These are phyloP conservation scores for Nitzschia sp. DNA, from an alignment of 108 stramenopile species.

Conservation along the genomic window DNA sequence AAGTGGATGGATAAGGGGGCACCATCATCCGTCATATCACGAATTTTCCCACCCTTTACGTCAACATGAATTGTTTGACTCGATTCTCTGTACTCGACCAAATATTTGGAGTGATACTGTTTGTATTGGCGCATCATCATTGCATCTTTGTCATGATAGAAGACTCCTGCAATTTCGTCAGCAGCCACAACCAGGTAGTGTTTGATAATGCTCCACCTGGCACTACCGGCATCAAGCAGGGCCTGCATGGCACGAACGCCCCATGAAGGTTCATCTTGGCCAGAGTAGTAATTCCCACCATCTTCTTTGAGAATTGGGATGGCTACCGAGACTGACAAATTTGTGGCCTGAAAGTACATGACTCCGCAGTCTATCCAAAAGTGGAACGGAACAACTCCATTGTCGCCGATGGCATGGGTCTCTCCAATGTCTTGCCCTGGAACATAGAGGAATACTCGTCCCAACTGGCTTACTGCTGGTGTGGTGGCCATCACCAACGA, in stretches of 20 bases:
- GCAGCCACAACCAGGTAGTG: slow-evolving; percentile 10
- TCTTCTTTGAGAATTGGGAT: slow-evolving; percentile 7
- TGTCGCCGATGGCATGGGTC: background rate
- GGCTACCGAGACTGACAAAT: background rate
- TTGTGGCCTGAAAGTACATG: background rate
- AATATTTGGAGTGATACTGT: too few relatives aligned
- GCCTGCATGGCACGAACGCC: background rate
- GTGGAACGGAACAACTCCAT: background rate
- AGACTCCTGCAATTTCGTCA: background rate
- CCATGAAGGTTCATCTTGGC: background rate
- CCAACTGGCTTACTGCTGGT: too few relatives aligned
- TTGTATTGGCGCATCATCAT: too few relatives aligned
- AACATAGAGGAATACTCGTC: too few relatives aligned
- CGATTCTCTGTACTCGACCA: too few relatives aligned
- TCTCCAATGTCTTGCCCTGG: too few relatives aligned
- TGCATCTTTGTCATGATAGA: too few relatives aligned
- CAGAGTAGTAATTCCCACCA: background rate
- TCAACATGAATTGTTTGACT: too few relatives aligned
- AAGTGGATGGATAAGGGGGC: too few relatives aligned
- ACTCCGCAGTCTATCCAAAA: slow-evolving; percentile 3
- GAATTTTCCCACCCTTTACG: too few relatives aligned
- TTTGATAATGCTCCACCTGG: background rate
- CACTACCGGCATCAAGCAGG: background rate
- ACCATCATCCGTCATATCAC: too few relatives aligned
- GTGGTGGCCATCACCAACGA: too few relatives aligned